phyloP scores from a whole-genome alignment of 2,329 filamentous ascomycete genomes.

The Diaporthe citri region DNA sequence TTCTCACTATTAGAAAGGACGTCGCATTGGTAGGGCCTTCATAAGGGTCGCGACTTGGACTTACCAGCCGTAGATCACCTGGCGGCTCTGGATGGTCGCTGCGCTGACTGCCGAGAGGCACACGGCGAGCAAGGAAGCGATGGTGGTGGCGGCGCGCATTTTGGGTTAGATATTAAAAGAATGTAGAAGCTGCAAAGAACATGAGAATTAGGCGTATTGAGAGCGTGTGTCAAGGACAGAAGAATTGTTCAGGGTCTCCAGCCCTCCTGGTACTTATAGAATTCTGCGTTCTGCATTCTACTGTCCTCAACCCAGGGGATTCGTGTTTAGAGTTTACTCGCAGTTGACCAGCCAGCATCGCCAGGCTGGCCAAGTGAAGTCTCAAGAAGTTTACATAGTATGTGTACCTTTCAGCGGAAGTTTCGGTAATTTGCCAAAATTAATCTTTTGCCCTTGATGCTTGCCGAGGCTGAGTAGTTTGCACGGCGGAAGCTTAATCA shows the following conservation, averaged over 20 bases:
- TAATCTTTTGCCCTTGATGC: conserved; percentile 3
- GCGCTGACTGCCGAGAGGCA: background rate
- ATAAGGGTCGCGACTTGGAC: background rate
- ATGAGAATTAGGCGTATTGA: background rate
- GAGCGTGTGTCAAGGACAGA: background rate
- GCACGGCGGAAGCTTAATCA: background rate
- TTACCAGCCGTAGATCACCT: conserved; percentile 3
- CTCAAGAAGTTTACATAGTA: background rate
- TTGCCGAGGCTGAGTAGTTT: conserved; percentile 6
- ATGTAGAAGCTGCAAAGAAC: background rate
- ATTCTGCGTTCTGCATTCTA: background rate
- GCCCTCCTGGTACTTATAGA: background rate
- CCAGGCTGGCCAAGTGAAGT: background rate
- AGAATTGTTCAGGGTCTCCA: fast-evolving
- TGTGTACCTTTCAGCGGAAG: background rate
- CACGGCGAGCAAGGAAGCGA: background rate
- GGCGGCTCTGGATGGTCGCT: background rate
- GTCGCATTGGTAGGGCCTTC: background rate
- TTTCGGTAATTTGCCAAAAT: conserved; percentile 11
- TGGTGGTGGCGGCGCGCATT: background rate
- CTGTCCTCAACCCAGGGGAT: background rate
- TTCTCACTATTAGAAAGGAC: background rate
- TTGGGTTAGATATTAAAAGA: background rate
- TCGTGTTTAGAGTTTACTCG: conserved; percentile 4
- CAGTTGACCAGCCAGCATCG: background rate